Base-by-base conservation (phyloP, 2,329 filamentous ascomycete species). In the Dactylella cylindrospora region DNA sequence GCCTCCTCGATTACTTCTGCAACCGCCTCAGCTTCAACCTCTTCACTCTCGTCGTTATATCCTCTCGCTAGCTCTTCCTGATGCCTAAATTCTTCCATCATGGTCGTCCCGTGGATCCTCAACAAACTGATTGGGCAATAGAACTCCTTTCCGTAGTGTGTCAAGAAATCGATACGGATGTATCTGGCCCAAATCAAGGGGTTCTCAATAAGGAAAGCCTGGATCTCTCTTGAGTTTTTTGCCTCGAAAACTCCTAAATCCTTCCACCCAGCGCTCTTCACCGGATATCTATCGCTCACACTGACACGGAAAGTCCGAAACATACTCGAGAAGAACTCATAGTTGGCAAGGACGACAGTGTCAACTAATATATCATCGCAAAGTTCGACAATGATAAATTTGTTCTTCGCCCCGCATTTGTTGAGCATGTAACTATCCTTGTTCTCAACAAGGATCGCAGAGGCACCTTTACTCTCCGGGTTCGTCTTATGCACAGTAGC, bases 351-450 rank as follows among this genome's bases (percentile, higher is more conserved):
- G n/a, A 97, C 93, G 32, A 98, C 79, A 0, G 93, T 98, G 71
- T 98, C 93, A 57, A 98, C 86, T 36, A 95, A 79, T 36, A 84
- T 86, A 67, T 84, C 81, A 68, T 95, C 89, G 72, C 89, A 97
- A 23, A 98, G 78, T 74, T 98, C 93, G 61, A 98, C 83, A 61
- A 97, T 90, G 65, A 97, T 79, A 71, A 94, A 96, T 73, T 97
- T 97, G 75, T 94, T 91, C 67, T 84, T 77, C 15, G 84, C 84
- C 3, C 84, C 83, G 73, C 93, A 98, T 71, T 91, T 88, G 66
- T 96, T 88, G 38, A 97, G 79, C 89, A 98, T 95, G 73, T 98
- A 98, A 66, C 88, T 91, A 74, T 98, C 93, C 75, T 97, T 97
- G 75, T 96, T 96, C 76, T 98, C 93, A 33, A 95, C 84, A 33